A percentile compares a stretch with the other conserved stretches of the same genome.
Conservation (phyloP, 805 yeast species). For the Cyberlindnera americana region DNA sequence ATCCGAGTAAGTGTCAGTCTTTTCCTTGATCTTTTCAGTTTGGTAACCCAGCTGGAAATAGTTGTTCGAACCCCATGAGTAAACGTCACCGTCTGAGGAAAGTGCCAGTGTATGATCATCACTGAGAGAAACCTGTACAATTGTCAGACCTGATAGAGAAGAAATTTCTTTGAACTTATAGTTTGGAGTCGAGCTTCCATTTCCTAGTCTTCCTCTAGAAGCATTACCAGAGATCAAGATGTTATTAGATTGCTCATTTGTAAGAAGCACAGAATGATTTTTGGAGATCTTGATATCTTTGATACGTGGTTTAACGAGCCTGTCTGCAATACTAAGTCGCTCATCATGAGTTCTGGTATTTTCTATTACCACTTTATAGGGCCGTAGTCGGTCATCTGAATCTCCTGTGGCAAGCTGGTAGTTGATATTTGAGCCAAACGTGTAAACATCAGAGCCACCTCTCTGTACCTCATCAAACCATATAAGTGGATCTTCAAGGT, state of each 20-base stretch:
- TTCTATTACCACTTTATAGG: constrained; percentile 37
- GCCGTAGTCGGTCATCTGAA: constrained; percentile 44
- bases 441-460: constrained; percentile 57
- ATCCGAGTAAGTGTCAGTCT: constrained; percentile 26
- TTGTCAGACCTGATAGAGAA: constrained; percentile 32
- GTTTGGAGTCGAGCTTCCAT: constrained; percentile 39
- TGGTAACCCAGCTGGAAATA: constrained; percentile 63
- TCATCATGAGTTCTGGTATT: constrained; percentile 14
- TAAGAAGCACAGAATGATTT: constrained; percentile 59
- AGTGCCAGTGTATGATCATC: constrained; percentile 67
- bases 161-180: constrained; percentile 43
- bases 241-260: constrained; percentile 44
- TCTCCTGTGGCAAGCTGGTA: constrained; percentile 67
- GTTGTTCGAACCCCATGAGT: constrained; percentile 76
- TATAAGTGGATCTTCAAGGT: constrained; percentile 13
- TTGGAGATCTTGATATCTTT: constrained; percentile 52
- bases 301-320: constrained; percentile 41
- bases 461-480: constrained; percentile 41
- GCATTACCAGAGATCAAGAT: constrained; percentile 65
- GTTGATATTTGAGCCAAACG: constrained; percentile 62
- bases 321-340: constrained; percentile 22
- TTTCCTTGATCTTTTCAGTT: constrained; percentile 28
- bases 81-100: constrained; percentile 50
- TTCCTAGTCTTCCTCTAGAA: constrained; percentile 70
- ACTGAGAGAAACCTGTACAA: constrained; percentile 45